phyloP scores from a whole-genome alignment of 768 basidiomycete species.

The Inosperma sp. region DNA sequence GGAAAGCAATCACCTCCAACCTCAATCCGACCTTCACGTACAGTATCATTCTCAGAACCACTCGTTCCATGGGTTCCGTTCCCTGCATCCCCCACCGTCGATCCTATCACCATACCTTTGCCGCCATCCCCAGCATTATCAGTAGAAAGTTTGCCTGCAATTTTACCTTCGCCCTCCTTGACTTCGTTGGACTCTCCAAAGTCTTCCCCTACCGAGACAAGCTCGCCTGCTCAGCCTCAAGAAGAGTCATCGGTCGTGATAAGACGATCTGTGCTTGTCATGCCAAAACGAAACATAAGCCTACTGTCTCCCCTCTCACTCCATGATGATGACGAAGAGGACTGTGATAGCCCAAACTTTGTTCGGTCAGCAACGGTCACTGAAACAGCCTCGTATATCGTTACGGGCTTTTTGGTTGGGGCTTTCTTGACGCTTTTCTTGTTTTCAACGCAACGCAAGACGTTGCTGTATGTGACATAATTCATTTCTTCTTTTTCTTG shows the following conservation, averaged over 20 bases:
- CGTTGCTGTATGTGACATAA: constrained; percentile 30
- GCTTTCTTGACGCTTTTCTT: constrained; percentile 32
- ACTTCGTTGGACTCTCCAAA: constrained; percentile 2
- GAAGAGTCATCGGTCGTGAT: too few species aligned
- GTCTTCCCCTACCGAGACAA: not conserved
- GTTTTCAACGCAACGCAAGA: constrained; percentile 31
- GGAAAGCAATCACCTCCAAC: constrained; percentile 13
- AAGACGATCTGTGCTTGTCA: constrained; percentile 14
- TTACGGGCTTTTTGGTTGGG: constrained; percentile 51
- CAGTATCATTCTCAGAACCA: constrained; percentile 24
- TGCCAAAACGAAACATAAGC: constrained; percentile 15
- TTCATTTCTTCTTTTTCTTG: not conserved
- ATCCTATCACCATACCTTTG: constrained; percentile 16
- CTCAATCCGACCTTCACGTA: constrained; percentile 18
- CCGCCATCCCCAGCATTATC: constrained; percentile 18
- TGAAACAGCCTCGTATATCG: constrained; percentile 36
- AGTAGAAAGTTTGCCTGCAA: constrained; percentile 7
- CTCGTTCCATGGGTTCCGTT: constrained; percentile 9
- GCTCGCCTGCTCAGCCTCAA: constrained; percentile 8
- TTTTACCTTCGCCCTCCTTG: constrained; percentile 7
- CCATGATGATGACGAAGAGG: constrained; percentile 11
- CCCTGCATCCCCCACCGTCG: constrained; percentile 5
- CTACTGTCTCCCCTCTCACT: constrained; percentile 14
- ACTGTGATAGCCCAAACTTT: constrained; percentile 2
- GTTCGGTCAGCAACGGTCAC: constrained; percentile 20